phyloP scores from a whole-genome alignment of 2,329 filamentous ascomycete genomes.

The Lasiodiplodia sp. region DNA sequence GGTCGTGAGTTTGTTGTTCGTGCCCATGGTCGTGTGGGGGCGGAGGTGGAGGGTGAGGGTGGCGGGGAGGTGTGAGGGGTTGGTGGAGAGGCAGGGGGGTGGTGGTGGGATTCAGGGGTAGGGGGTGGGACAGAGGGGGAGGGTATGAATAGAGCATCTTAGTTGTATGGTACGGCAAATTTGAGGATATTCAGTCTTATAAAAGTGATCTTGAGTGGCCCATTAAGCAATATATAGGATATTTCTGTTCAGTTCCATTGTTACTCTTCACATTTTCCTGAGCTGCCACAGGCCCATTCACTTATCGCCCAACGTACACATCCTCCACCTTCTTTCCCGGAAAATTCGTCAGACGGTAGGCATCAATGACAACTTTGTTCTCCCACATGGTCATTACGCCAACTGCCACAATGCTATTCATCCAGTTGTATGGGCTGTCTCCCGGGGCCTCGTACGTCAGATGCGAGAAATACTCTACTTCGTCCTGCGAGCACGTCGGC shows the following conservation, averaged over 20 bases:
- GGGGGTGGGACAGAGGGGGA: neutral
- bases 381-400: conserved; percentile 2
- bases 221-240: too few relatives aligned
- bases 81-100: neutral
- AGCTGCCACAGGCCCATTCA: neutral
- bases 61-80: neutral
- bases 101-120: neutral
- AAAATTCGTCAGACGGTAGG: neutral
- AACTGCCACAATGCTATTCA: neutral
- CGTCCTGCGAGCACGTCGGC: neutral
- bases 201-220: too few relatives aligned
- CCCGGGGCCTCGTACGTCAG: neutral
- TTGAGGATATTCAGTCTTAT: too few relatives aligned
- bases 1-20: neutral
- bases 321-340: neutral
- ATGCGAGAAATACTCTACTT: neutral
- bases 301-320: neutral
- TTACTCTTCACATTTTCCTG: too few relatives aligned
- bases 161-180: too few relatives aligned
- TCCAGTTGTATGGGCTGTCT: neutral
- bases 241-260: too few relatives aligned
- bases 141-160: neutral
- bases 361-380: neutral
- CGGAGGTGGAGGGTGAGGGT: neutral
- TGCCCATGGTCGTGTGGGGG: neutral